Evolutionary conservation across 768 basidiomycete genomes (phyloP), one percentile per base, ranked within the genome.

Genomic region (Mycena olivaceomarginata): DNA sequence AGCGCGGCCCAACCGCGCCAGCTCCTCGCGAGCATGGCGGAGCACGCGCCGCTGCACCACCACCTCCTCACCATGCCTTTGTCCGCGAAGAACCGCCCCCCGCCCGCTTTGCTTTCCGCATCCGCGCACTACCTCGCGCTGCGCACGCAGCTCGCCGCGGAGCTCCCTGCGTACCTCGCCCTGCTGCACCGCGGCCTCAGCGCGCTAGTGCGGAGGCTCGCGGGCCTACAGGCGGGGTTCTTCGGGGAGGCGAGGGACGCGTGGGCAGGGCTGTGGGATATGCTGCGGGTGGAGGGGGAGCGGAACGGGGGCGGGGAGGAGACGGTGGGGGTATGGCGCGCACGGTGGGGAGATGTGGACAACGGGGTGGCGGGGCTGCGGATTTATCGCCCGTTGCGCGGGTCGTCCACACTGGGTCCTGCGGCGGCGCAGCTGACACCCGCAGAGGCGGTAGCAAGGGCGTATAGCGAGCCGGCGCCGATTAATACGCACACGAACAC

Each of bases 261-360:
- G 40, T 97, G 96, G 96, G 90, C 88, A 2, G 93, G 92, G n/a
- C 85, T 97, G n/a, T 97, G 96, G 96, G 94, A 96, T 75, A 94
- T 94, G 82, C 85, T 95, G n/a, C 86, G 90, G 12, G 92, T 94
- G 5, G 94, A 94, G 22, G 93, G 93, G 2, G 93, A 94, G 85
- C 84, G 90, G 86, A 93, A 93, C 76, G 92, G 90, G 0, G 93
- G 92, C 9, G 89, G 89, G 7, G 89, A 88, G 11, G 95, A 96
- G 87, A 96, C 96, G 25, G 81, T 93, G 39, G 87, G 87, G 0
- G 94, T 96, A 11, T 97, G 96, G 95, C 87, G 88, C 81, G 86
- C 87, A 51, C 86, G 96, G 18, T 96, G 92, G 92, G 87, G 82
- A 15, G 94, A 94, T 56, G 93, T 95, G 51, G 93, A 93, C 77